phyloP scores from a whole-genome alignment of 1,284 basidiomycete species.

The Ganoderma lucidum region DNA sequence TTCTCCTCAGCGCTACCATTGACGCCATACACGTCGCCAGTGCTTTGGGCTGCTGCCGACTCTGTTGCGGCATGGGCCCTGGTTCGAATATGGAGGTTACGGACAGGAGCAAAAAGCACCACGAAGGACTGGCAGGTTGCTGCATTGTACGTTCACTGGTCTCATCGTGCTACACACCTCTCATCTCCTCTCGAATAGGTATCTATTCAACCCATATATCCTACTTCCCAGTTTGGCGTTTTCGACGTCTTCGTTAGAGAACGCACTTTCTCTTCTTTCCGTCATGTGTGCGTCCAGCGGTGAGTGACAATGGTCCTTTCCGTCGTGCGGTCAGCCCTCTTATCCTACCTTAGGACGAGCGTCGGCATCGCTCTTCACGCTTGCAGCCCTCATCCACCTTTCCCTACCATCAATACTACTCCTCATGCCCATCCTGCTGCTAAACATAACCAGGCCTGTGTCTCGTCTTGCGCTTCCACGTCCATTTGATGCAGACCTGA shows the following conservation, averaged over 20 bases:
- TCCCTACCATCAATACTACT: constrained; percentile 78
- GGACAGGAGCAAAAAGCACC: constrained; percentile 55
- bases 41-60: constrained; percentile 80
- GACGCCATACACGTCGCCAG: constrained; percentile 54
- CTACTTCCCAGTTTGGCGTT: constrained; percentile 80
- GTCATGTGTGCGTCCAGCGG: constrained; percentile 80
- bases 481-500: constrained; percentile 48
- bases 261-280: constrained; percentile 69
- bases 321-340: not conserved
- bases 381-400: constrained; percentile 77
- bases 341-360: constrained; percentile 52
- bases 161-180: not conserved
- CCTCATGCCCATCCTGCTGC: constrained; percentile 71
- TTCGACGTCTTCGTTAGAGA: constrained; percentile 86
- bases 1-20: constrained; percentile 75
- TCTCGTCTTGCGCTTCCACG: constrained; percentile 72
- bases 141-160: constrained; percentile 58
- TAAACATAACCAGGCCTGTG: constrained; percentile 65
- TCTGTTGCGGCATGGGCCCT: constrained; percentile 72
- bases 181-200: constrained; percentile 53
- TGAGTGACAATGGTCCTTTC: constrained; percentile 42
- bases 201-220: constrained; percentile 90
- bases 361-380: constrained; percentile 63
- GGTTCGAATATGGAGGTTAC: constrained; percentile 70
- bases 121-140: constrained; percentile 66